Percentiles rank a stretch among this genome's conserved stretches.
These are phyloP conservation scores for Rosa persica DNA, from an alignment of 306 rosid species.

Conservation along the genomic window DNA sequence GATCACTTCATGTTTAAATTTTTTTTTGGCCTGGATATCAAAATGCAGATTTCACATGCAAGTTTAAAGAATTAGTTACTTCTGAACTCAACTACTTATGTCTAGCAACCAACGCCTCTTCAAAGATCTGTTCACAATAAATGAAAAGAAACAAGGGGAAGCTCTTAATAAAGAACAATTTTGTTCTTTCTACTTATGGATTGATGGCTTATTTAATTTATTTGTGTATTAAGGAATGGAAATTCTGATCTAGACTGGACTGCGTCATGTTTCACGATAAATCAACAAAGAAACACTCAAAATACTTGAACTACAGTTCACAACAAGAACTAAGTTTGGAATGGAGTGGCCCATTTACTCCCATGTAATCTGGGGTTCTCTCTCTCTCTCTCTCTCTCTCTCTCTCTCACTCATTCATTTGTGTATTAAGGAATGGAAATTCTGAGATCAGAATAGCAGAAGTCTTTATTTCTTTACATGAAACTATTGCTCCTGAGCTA, in stretches of 20 bases:
- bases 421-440: neutral
- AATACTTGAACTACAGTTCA: no score
- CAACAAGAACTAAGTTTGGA: no score
- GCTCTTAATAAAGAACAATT: neutral
- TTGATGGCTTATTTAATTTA: neutral
- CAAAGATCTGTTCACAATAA: neutral
- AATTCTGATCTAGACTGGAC: no score
- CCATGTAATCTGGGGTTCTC: no score
- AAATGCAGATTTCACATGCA: slow-evolving; percentile 3
- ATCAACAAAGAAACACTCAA: no score
- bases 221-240: neutral
- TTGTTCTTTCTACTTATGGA: neutral
- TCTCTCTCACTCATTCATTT: no score
- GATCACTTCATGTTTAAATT: slow-evolving; percentile 12
- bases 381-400: no score
- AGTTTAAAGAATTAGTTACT: neutral
- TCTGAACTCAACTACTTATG: neutral
- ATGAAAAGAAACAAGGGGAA: neutral
- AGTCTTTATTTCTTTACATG: neutral
- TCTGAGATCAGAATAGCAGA: neutral
- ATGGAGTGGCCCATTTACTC: no score
- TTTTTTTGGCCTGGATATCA: neutral
- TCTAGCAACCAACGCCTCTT: neutral
- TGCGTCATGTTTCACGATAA: no score
- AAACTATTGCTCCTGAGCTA: neutral